These are phyloP conservation scores for Zygotorulaspora chibaensis DNA, from an alignment of 805 yeast genomes.

Conservation along the genomic window DNA sequence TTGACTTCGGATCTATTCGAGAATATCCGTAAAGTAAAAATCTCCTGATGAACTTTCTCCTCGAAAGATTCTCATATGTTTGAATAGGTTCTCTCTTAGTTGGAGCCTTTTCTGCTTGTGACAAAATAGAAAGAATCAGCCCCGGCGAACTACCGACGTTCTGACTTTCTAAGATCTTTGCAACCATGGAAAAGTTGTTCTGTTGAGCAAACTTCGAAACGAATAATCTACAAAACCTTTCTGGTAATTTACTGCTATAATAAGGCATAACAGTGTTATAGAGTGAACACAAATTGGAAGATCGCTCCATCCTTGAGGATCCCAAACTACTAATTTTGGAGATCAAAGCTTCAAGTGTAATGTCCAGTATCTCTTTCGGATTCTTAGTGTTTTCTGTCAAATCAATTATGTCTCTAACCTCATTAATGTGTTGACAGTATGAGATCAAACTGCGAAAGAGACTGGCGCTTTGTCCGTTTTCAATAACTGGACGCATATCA, in stretches of 20 bases:
- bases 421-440: constrained; percentile 24
- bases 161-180: constrained; percentile 5
- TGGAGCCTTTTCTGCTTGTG: neutral
- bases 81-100: neutral
- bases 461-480: constrained; percentile 10
- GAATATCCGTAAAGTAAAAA: constrained; percentile 10
- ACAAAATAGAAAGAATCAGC: constrained; percentile 7
- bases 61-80: neutral
- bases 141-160: constrained; percentile 5
- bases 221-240: constrained; percentile 10
- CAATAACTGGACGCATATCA: constrained; percentile 21
- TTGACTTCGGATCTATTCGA: constrained; percentile 7
- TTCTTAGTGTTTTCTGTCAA: constrained; percentile 12
- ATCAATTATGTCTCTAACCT: constrained; percentile 17
- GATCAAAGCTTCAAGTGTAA: constrained; percentile 12
- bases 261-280: constrained; percentile 11
- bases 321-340: constrained; percentile 9
- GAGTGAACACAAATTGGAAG: constrained; percentile 14
- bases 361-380: constrained; percentile 13
- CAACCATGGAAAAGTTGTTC: constrained; percentile 16
- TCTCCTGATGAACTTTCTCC: constrained; percentile 5
- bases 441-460: constrained; percentile 17
- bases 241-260: constrained; percentile 9
- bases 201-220: constrained; percentile 12
- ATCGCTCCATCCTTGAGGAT: constrained; percentile 9